Base-by-base conservation (phyloP, 192 early-diverging fungal genomes). In the Backusella liffmaniae region DNA sequence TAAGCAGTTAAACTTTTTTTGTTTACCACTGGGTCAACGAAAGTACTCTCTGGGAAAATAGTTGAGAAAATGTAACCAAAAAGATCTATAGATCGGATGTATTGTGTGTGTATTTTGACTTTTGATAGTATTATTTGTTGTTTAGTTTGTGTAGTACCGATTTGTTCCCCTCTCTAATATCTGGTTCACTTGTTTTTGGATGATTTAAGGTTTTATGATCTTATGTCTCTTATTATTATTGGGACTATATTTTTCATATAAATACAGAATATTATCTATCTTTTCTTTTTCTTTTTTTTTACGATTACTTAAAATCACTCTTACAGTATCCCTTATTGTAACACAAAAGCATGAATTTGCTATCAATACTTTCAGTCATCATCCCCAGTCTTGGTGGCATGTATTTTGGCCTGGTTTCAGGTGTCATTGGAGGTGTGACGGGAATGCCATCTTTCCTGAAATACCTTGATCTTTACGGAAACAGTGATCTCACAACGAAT, bases 311-410 rank as follows among this genome's bases (percentile, higher is more conserved):
- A 26, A 59, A 56, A 56, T 7, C 18, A 44, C n/a, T 3, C 56
- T 59, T 59, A 59, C 56, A 59, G 3, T 59, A 26, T 13, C 2
- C 18, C 2, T 29, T 26, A 26, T 59, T 59, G 53, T 59, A 59
- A 59, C 53, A 59, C 56, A 59, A 29, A 59, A 49, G 42, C 56
- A 59, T 59, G 56, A 62, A 62, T 62, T 23, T 62, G 56, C 56
- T 62, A 62, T 62, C 56, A 62, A 10, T 62, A 29, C 56, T 62
- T 62, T 23, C 67, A 23, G 37, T 18, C 34, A 69, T 69, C 21
- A 37, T 69, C 10, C 37, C 67, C 4, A 69, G 67, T 37, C 34
- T 69, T 23, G 67, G 67, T 23, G 67, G 67, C n/a, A 35, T 69
- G 10, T 37, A 39, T 9, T 69, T 69, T 36, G 67, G 67, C 6